Percentiles rank a stretch among this genome's conserved stretches.
Conservation (phyloP, 1,284 basidiomycete species). For the Trichosporon sp. region DNA sequence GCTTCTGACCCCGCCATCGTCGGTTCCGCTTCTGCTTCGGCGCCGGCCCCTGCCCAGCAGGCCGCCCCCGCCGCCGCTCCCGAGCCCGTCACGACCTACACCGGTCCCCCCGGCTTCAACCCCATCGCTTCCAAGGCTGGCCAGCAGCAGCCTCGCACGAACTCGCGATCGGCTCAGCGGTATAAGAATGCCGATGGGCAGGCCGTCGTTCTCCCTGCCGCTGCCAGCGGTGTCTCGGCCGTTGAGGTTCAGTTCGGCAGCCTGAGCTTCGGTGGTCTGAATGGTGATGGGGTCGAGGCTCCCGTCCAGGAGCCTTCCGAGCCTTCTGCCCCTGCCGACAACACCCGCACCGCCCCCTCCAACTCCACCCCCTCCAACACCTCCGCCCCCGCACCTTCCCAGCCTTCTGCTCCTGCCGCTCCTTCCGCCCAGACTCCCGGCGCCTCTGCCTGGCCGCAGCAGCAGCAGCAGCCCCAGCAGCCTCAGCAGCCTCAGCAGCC, state of each 20-base stretch:
- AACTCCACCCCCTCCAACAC: constrained; percentile 20
- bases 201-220: constrained; percentile 47
- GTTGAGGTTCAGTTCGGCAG: constrained; percentile 51
- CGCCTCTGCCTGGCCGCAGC: constrained; percentile 12
- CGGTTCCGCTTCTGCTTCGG: constrained; percentile 26
- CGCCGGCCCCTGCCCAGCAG: constrained; percentile 26
- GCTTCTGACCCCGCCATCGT: constrained; percentile 45
- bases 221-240: constrained; percentile 32
- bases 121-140: constrained; percentile 31
- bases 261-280: constrained; percentile 48
- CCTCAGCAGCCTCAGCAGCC: constrained; percentile 16
- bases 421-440: constrained; percentile 10
- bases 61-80: constrained; percentile 20
- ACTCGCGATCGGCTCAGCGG: constrained; percentile 44
- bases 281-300: constrained; percentile 46
- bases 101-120: constrained; percentile 51
- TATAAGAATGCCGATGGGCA: constrained; percentile 49
- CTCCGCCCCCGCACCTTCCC: constrained; percentile 21
- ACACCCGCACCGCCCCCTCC: constrained; percentile 20
- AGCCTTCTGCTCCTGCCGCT: constrained; percentile 15
- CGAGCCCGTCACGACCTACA: constrained; percentile 45
- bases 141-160: constrained; percentile 37
- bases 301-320: constrained; percentile 28
- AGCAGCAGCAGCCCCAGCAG: constrained; percentile 16
- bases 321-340: constrained; percentile 11